Percentiles rank a stretch among this genome's conserved stretches.
Conservation (phyloP, 192 early-diverging fungal species). For the Allomyces javanicus region DNA sequence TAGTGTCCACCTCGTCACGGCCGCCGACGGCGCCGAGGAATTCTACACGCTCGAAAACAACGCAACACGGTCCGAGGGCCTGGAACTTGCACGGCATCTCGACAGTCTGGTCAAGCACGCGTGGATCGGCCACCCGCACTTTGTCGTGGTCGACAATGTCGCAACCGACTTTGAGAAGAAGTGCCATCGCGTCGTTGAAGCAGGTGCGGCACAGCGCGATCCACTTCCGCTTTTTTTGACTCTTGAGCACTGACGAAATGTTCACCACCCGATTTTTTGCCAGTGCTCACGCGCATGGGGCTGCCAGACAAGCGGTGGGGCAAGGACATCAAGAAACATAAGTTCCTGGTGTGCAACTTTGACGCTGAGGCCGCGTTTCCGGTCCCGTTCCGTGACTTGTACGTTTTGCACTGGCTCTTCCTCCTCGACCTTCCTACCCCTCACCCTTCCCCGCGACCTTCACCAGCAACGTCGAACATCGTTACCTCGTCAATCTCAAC, state of each 20-base stretch:
- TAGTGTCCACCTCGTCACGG: conserved; percentile 19
- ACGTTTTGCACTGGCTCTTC: not conserved
- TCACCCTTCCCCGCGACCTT: too few species aligned
- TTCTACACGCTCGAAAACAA: conserved; percentile 24
- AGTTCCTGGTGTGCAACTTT: conserved; percentile 20
- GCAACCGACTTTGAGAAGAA: conserved; percentile 17
- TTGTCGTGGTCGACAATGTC: conserved; percentile 19
- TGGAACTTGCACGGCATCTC: conserved; percentile 16
- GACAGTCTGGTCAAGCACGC: conserved; percentile 18
- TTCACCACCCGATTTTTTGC: too few species aligned
- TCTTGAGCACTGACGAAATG: not conserved
- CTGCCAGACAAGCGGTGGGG: conserved; percentile 9
- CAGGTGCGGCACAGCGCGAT: not conserved
- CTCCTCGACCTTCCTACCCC: too few species aligned
- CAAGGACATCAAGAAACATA: conserved; percentile 17
- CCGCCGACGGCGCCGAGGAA: conserved; percentile 19
- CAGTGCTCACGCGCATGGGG: conserved; percentile 16
- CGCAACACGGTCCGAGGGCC: conserved; percentile 14
- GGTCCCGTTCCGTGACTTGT: conserved; percentile 16
- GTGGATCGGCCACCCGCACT: conserved; percentile 12
- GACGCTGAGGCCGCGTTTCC: conserved; percentile 8
- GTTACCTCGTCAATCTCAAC: conserved; percentile 13
- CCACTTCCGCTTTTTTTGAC: not conserved
- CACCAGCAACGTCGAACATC: conserved; percentile 12
- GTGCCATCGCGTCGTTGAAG: conserved; percentile 19